These are phyloP conservation scores for Clavulina sp. DNA, from an alignment of 768 basidiomycete species.

Conservation along the genomic window DNA sequence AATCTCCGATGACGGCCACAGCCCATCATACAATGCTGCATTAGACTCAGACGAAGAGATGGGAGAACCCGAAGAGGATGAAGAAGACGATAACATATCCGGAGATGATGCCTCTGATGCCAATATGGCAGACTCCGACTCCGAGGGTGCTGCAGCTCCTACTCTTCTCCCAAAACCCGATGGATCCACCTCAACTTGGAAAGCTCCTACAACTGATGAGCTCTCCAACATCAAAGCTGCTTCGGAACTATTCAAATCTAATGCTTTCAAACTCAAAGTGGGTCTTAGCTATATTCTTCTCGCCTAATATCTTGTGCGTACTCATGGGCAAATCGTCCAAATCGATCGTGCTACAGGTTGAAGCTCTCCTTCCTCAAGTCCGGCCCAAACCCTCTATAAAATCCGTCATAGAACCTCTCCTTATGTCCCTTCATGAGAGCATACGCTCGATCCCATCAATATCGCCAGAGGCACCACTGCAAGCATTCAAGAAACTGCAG, in stretches of 20 bases:
- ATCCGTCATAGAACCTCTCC: slow-evolving; percentile 46
- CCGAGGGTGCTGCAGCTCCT: slow-evolving; percentile 14
- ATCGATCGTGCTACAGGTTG: slow-evolving; percentile 20
- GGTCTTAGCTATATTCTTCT: slow-evolving; percentile 9
- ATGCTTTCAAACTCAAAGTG: slow-evolving; percentile 73
- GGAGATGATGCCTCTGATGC: slow-evolving; percentile 12
- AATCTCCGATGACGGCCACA: slow-evolving; percentile 5
- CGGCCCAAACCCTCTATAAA: slow-evolving; percentile 42
- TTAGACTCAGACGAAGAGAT: slow-evolving; percentile 5
- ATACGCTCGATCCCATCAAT: slow-evolving; percentile 42
- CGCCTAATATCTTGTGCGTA: not conserved
- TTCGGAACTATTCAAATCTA: slow-evolving; percentile 55
- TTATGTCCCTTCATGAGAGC: slow-evolving; percentile 48
- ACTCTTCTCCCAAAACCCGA: not conserved
- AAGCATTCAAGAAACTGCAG: slow-evolving; percentile 30
- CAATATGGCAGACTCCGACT: slow-evolving; percentile 7
- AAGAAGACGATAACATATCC: slow-evolving; percentile 10
- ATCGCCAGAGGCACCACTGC: slow-evolving; percentile 43
- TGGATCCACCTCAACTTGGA: not conserved
- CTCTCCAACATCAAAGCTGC: slow-evolving; percentile 57
- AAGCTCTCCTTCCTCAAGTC: slow-evolving; percentile 50
- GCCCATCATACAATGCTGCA: not conserved
- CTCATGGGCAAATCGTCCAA: slow-evolving; percentile 2
- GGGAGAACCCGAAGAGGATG: slow-evolving; percentile 4
- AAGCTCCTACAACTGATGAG: slow-evolving; percentile 28